These are phyloP conservation scores for Musa beccarii DNA, from an alignment of 176 grass and related monocot genomes.

Conservation along the genomic window DNA sequence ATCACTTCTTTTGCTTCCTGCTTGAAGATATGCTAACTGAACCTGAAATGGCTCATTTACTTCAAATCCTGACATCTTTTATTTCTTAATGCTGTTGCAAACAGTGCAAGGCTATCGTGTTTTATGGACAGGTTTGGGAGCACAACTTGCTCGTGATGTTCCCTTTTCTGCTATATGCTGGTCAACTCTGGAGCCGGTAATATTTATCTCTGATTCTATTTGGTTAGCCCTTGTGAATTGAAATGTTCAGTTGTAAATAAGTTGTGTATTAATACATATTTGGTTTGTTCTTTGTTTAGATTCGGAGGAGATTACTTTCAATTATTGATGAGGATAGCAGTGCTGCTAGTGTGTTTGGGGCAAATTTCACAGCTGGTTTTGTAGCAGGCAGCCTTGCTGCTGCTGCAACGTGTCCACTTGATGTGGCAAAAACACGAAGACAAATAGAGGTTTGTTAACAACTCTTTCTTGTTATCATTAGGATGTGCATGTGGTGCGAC, in stretches of 20 bases:
- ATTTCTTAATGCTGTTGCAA: neutral
- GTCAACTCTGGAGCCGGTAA: constrained; percentile 80
- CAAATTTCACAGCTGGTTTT: constrained; percentile 83
- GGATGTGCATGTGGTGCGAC: too few relatives aligned
- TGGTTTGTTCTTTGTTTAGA: constrained; percentile 30
- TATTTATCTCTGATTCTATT: constrained; percentile 8
- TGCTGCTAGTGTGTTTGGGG: constrained; percentile 52
- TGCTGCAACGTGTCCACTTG: constrained; percentile 86
- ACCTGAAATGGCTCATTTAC: too few relatives aligned
- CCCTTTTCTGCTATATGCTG: constrained; percentile 96
- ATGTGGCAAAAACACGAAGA: constrained; percentile 90
- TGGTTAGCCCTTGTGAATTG: neutral
- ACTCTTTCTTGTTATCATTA: too few relatives aligned
- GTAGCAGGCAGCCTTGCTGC: constrained; percentile 89
- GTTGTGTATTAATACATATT: neutral
- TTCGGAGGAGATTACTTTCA: constrained; percentile 56
- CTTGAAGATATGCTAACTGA: too few relatives aligned
- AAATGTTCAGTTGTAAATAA: neutral
- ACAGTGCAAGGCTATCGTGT: constrained; percentile 73
- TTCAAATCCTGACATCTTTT: neutral
- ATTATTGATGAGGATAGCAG: constrained; percentile 60
- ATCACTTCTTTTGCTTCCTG: too few relatives aligned
- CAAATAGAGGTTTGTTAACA: constrained; percentile 70
- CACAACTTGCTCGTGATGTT: constrained; percentile 88
- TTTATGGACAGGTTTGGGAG: constrained; percentile 82